Evolutionary conservation across 805 yeast species (phyloP).

Genomic region (Ogataea chonburiensis): DNA sequence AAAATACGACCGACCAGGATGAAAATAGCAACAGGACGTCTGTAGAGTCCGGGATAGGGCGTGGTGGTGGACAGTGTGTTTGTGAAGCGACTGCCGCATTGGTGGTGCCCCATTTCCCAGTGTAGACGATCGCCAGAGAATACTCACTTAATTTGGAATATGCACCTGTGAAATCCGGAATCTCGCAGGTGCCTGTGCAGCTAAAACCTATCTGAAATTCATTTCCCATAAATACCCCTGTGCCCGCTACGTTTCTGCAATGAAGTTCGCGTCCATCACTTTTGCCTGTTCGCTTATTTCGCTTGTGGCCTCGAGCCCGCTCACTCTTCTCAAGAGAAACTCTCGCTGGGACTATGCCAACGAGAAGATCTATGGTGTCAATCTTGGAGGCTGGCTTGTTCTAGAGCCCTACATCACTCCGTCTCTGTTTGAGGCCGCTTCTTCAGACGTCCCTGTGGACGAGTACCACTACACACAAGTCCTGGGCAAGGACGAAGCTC

Average conservation of each 20-base stretch:
- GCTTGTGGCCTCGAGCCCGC: slow-evolving; percentile 23
- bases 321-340: slow-evolving; percentile 30
- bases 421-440: slow-evolving; percentile 57
- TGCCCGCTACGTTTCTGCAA: slow-evolving; percentile 2
- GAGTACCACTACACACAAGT: slow-evolving; percentile 67
- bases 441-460: slow-evolving; percentile 63
- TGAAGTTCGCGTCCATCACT: slow-evolving; percentile 14
- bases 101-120: too few species aligned
- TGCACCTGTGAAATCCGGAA: slow-evolving; percentile 12
- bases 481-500: slow-evolving; percentile 63
- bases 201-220: slow-evolving; percentile 6
- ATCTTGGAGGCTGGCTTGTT: slow-evolving; percentile 89
- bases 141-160: background rate
- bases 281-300: slow-evolving; percentile 9
- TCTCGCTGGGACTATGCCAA: slow-evolving; percentile 33
- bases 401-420: slow-evolving; percentile 87
- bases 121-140: too few species aligned
- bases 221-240: slow-evolving; percentile 5
- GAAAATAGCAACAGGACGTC: background rate
- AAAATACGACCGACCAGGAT: background rate
- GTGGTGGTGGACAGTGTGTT: too few species aligned
- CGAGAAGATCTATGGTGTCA: slow-evolving; percentile 56
- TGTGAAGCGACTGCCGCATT: too few species aligned
- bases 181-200: slow-evolving; percentile 5
- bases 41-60: background rate